Evolutionary conservation across 306 rosid genomes (phyloP).

Genomic region (Cucurbita moschata): DNA sequence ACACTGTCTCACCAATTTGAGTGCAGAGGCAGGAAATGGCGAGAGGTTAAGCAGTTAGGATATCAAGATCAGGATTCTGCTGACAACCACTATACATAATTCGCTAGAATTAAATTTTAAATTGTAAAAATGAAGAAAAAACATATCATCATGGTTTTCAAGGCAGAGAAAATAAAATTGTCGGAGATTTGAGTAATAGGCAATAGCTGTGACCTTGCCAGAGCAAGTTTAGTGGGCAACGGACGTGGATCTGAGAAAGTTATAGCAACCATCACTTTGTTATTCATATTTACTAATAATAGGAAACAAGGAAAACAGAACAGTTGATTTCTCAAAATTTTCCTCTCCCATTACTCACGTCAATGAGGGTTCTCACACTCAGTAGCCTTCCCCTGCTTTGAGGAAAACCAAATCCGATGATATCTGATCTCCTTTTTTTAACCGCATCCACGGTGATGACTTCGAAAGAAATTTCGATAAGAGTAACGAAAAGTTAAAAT

Average conservation of each 20-base stretch:
- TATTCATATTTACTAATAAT: background rate
- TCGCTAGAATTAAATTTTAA: background rate
- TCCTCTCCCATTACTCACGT: background rate
- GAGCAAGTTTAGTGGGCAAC: background rate
- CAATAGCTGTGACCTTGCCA: background rate
- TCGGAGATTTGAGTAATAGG: background rate
- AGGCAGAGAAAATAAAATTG: background rate
- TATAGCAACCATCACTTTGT: background rate
- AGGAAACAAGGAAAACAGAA: background rate
- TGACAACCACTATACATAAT: background rate
- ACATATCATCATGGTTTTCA: background rate
- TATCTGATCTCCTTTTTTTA: background rate
- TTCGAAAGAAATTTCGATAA: too few relatives aligned
- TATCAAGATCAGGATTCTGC: background rate
- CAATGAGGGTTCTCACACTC: background rate
- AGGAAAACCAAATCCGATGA: background rate
- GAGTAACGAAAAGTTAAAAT: background rate
- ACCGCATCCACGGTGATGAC: background rate
- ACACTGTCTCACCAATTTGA: background rate
- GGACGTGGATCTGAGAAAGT: background rate
- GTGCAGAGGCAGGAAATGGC: constrained; percentile 3
- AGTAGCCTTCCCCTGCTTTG: too few relatives aligned
- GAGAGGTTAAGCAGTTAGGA: background rate
- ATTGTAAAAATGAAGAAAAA: background rate
- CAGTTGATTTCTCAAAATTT: background rate